Base-by-base conservation (phyloP, 2,329 filamentous ascomycete genomes). In the Cladophialophora bantiana region DNA sequence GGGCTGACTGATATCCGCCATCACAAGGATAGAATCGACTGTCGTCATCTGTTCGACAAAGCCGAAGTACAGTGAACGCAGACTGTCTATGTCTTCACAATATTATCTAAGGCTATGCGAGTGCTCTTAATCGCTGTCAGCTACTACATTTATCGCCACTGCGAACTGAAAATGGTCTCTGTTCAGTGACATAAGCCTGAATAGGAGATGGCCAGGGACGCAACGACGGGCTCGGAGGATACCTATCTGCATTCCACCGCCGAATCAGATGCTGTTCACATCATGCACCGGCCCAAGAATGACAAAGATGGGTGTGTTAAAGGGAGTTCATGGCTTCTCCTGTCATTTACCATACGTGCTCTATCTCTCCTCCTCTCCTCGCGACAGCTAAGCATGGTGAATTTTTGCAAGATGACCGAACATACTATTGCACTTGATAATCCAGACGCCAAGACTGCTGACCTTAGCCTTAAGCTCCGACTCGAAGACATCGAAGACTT, bases 401-500 rank as follows among this genome's bases (percentile, higher is more conserved):
- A 26, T 7, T 13, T 26, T 26, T 26, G 7, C n/a, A 36, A 62
- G 18, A 62, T 62, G 59, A 35, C 35, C 7, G 59, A 62, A 32
- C 12, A 15, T 7, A 36, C 20, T 40, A 7, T 50, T 42, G 18
- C 20, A 12, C 40, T 55, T n/a, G 36, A 60, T 12, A 20, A 53
- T 18, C 12, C 53, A 7, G 67, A 68, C 42, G 18, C 34, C 7
- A 64, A 63, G 6, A 66, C 64, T 1, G 76, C 68, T 35, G 63
- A 71, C 36, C 52, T 73, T 3, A 67, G 70, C 31, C 53, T 74
- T 32, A 64, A 68, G 38, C 54, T 73, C n/a, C 71, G 70, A 60
- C 68, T 70, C 32, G 54, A 70, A 50, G 72, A 74, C 63, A 45
- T 71, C 34, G 48, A 69, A 64, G 54, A 68, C 0, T 62, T 68